A percentile compares a stretch with the other conserved stretches of the same genome.
Conservation (phyloP, 345 rosid genomes). For the Pistacia vera region DNA sequence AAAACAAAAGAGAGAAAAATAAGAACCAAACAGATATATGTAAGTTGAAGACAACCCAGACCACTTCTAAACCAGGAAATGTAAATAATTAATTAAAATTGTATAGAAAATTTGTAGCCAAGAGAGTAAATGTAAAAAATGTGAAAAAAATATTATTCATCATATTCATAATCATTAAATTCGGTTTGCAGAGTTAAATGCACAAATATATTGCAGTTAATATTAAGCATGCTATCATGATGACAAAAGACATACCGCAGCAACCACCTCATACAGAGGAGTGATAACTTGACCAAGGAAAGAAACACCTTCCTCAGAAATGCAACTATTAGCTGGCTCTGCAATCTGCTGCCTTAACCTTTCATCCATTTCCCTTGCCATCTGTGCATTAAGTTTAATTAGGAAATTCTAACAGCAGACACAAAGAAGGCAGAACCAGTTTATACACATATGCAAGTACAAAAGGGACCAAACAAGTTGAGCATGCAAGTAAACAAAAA, state of each 20-base stretch:
- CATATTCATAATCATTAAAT: not conserved
- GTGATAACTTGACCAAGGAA: slow-evolving; percentile 81
- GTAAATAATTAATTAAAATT: not conserved
- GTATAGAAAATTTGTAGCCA: not conserved
- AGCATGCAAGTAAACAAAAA: not conserved
- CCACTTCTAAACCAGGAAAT: not conserved
- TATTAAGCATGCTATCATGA: not conserved
- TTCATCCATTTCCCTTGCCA: slow-evolving; percentile 96
- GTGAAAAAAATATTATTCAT: not conserved
- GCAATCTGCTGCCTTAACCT: slow-evolving; percentile 70
- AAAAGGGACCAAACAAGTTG: not conserved
- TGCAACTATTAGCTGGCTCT: slow-evolving; percentile 82
- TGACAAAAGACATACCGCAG: slow-evolving; percentile 67
- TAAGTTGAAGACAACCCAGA: not conserved
- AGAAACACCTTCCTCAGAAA: slow-evolving; percentile 57
- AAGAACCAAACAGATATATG: not conserved
- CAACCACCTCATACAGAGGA: slow-evolving; percentile 80
- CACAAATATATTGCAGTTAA: too few relatives aligned
- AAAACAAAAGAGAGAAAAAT: not conserved
- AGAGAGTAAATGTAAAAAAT: not conserved
- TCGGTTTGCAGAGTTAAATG: not conserved
- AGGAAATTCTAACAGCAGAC: not conserved
- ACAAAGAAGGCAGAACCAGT: not conserved
- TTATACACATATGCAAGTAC: not conserved
- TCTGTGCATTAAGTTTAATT: slow-evolving; percentile 42